Conservation (phyloP, 441 rosid genomes). For the Gossypium schwendimanii region DNA sequence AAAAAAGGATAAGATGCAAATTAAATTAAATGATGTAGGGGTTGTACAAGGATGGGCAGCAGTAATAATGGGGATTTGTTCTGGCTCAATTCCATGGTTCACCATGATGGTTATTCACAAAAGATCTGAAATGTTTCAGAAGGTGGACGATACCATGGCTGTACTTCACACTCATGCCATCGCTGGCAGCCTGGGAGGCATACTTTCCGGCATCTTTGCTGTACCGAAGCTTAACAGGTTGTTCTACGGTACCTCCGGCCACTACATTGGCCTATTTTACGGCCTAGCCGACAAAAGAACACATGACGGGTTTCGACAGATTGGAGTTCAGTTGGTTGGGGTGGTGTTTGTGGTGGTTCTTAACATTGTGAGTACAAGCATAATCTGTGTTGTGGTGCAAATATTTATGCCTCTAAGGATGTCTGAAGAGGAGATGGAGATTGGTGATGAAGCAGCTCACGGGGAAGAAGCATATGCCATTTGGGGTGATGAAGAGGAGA, state of each 20-base stretch:
- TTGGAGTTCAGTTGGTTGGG: conserved; percentile 41
- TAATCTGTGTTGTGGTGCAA: conserved; percentile 32
- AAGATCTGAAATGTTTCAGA: conserved; percentile 36
- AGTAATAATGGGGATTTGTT: conserved; percentile 42
- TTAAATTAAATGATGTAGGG: conserved; percentile 19
- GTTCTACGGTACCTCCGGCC: conserved; percentile 4
- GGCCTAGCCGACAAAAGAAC: conserved; percentile 25
- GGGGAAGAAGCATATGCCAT: conserved; percentile 49
- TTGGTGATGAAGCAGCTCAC: conserved; percentile 49
- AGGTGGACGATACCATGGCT: conserved; percentile 55
- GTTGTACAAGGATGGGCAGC: conserved; percentile 59
- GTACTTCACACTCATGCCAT: conserved; percentile 50
- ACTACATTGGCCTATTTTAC: conserved; percentile 37
- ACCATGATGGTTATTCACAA: conserved; percentile 55
- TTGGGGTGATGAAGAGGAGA: conserved; percentile 28
- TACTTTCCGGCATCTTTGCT: conserved; percentile 39
- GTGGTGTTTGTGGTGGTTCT: conserved; percentile 22
- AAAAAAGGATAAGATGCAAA: not conserved
- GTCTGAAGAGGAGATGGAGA: conserved; percentile 50
- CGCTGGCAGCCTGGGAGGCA: conserved; percentile 47
- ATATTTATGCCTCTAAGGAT: conserved; percentile 38
- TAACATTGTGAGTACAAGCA: conserved; percentile 31
- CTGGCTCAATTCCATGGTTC: conserved; percentile 55
- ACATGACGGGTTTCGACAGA: conserved; percentile 26
- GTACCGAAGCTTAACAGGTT: conserved; percentile 35